Conservation (phyloP, 805 yeast species). For the Cyberlindnera maritima region DNA sequence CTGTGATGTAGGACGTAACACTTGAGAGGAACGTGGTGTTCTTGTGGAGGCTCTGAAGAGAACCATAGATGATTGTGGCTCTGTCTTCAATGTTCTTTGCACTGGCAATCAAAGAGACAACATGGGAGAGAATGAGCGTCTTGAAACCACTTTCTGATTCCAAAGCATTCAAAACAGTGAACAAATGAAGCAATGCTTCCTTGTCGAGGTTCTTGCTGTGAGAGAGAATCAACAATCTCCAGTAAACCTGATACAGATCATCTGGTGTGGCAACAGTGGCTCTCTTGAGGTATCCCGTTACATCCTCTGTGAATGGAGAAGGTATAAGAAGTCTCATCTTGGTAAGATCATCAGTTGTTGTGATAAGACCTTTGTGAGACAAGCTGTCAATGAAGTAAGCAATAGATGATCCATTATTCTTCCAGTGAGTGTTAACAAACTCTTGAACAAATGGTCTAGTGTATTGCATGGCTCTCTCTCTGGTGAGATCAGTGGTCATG, state of each 20-base stretch:
- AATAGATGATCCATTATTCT: constrained; percentile 32
- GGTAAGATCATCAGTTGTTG: constrained; percentile 13
- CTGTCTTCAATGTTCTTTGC: background rate
- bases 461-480: constrained; percentile 42
- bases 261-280: constrained; percentile 5
- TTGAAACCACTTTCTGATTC: constrained; percentile 15
- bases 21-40: constrained; percentile 20
- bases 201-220: constrained; percentile 32
- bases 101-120: constrained; percentile 17
- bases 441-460: constrained; percentile 47
- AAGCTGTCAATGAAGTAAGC: constrained; percentile 42
- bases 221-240: constrained; percentile 48
- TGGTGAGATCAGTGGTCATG: constrained; percentile 39
- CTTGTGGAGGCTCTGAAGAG: constrained; percentile 22
- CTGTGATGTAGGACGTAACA: constrained; percentile 15
- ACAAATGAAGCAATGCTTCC: constrained; percentile 4
- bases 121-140: constrained; percentile 15
- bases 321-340: constrained; percentile 20
- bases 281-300: constrained; percentile 11
- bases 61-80: constrained; percentile 9
- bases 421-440: constrained; percentile 44
- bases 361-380: constrained; percentile 26
- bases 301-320: constrained; percentile 8
- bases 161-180: background rate
- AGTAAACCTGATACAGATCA: constrained; percentile 41